Conservation (phyloP, 345 rosid species). For the Leavenworthia alabamica region DNA sequence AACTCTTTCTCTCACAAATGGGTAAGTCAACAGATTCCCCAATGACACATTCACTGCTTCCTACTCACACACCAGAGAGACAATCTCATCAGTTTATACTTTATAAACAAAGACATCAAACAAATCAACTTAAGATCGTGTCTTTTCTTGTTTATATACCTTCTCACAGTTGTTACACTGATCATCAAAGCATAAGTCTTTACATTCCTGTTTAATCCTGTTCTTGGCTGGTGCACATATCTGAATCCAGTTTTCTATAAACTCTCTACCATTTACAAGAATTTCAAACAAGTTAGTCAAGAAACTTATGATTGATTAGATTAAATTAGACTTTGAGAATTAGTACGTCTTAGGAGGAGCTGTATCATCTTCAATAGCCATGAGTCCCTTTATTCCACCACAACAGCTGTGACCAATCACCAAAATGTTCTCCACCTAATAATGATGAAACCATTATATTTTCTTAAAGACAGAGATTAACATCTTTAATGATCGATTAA, state of each 20-base stretch:
- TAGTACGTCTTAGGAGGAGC: slow-evolving; percentile 26
- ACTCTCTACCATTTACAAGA: slow-evolving; percentile 44
- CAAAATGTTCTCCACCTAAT: slow-evolving; percentile 74
- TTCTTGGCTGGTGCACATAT: slow-evolving; percentile 69
- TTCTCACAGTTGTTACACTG: slow-evolving; percentile 81
- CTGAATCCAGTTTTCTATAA: slow-evolving; percentile 82
- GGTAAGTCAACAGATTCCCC: slow-evolving; percentile 66
- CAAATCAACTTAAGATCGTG: not conserved
- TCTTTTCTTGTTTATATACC: slow-evolving; percentile 31
- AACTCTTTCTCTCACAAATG: slow-evolving; percentile 67
- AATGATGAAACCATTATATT: slow-evolving; percentile 3
- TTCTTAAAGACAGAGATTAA: not conserved
- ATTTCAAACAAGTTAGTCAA: slow-evolving; percentile 9
- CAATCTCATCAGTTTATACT: not conserved
- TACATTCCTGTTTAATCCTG: slow-evolving; percentile 52
- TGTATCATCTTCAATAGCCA: slow-evolving; percentile 40
- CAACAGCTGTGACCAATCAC: slow-evolving; percentile 95
- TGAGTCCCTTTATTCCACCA: slow-evolving; percentile 95
- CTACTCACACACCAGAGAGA: slow-evolving; percentile 25
- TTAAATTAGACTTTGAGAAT: not conserved
- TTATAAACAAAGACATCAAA: not conserved
- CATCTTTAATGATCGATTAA: not conserved
- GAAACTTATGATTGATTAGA: not conserved
- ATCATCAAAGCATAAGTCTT: slow-evolving; percentile 43
- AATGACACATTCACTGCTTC: slow-evolving; percentile 80